Evolutionary conservation across 1,284 basidiomycete genomes (phyloP), one percentile per base, ranked within the genome.

Genomic region (Quambalaria eucalypti): DNA sequence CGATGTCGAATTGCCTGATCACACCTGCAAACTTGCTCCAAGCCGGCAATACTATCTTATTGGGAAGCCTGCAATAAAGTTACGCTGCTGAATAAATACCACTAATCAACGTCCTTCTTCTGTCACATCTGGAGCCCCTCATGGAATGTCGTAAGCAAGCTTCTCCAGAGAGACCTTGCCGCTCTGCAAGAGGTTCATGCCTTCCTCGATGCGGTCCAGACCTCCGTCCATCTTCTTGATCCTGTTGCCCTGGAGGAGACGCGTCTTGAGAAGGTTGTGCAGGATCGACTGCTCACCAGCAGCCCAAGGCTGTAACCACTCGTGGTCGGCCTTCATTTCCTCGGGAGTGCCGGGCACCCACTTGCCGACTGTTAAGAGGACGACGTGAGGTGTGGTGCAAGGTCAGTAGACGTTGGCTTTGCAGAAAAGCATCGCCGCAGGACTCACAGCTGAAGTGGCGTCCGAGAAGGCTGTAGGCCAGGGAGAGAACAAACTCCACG

Each of bases 81-180:
- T n/a, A n/a, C n/a, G n/a, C n/a, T n/a, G n/a, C n/a, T n/a, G n/a
- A n/a, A n/a, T n/a, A n/a, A n/a, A n/a, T n/a, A n/a, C n/a, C n/a
- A n/a, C n/a, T n/a, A n/a, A n/a, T n/a, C n/a, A n/a, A n/a, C n/a
- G n/a, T n/a, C n/a, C n/a, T n/a, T n/a, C n/a, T n/a, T n/a, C n/a
- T n/a, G n/a, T n/a, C n/a, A n/a, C n/a, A n/a, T n/a, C n/a, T n/a
- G n/a, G n/a, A n/a, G n/a, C 40, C 21, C 16, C n/a, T 39, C 36
- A 39, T n/a, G 36, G 12, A 23, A 46, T 26, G 25, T 46, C 42
- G 53, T 64, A 68, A 8, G 63, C 61, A 16, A 73, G 57, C 59
- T 73, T 73, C 52, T 73, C 66, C 5, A 62, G 65, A 1, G 64
- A 67, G 5, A 66, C 65, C 46, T 73, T 62, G 28, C 64, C 64